phyloP scores from a whole-genome alignment of 441 rosid genomes.

The Rhodomyrtus psidioides region DNA sequence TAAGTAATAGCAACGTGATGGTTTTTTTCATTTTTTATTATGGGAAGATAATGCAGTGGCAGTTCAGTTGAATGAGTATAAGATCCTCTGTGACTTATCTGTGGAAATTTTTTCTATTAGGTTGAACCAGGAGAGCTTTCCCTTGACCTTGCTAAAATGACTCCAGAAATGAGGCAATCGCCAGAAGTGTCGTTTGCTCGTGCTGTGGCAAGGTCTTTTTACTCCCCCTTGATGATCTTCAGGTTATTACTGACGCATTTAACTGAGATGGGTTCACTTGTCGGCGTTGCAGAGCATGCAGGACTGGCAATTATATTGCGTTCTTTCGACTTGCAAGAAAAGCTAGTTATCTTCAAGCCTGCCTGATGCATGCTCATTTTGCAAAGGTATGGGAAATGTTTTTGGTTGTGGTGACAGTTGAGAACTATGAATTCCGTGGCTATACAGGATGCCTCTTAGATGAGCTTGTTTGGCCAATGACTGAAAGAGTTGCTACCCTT shows the following conservation, averaged over 20 bases:
- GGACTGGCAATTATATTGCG: constrained; percentile 79
- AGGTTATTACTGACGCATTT: neutral
- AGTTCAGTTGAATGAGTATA: neutral
- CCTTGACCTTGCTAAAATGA: constrained; percentile 97
- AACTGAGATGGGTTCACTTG: neutral
- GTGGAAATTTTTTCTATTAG: constrained; percentile 31
- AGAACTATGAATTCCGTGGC: neutral
- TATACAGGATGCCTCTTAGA: neutral
- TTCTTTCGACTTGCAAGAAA: constrained; percentile 91
- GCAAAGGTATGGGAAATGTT: constrained; percentile 47
- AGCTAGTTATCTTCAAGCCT: constrained; percentile 94
- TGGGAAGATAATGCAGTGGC: neutral
- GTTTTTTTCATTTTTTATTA: neutral
- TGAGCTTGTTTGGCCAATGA: neutral
- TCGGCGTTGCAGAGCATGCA: constrained; percentile 66
- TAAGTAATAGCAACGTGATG: constrained; percentile 22
- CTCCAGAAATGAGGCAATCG: constrained; percentile 86
- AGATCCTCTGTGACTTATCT: constrained; percentile 4
- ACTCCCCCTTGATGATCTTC: constrained; percentile 1
- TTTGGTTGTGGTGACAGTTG: neutral
- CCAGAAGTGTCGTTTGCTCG: constrained; percentile 91
- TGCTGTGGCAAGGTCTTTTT: constrained; percentile 78
- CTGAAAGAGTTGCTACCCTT: neutral
- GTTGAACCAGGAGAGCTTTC: constrained; percentile 99
- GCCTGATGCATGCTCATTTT: constrained; percentile 99